Percentiles rank a stretch among this genome's conserved stretches.
Conservation (phyloP, 2,329 filamentous ascomycete genomes). For the Sordariomycetes sp. region DNA sequence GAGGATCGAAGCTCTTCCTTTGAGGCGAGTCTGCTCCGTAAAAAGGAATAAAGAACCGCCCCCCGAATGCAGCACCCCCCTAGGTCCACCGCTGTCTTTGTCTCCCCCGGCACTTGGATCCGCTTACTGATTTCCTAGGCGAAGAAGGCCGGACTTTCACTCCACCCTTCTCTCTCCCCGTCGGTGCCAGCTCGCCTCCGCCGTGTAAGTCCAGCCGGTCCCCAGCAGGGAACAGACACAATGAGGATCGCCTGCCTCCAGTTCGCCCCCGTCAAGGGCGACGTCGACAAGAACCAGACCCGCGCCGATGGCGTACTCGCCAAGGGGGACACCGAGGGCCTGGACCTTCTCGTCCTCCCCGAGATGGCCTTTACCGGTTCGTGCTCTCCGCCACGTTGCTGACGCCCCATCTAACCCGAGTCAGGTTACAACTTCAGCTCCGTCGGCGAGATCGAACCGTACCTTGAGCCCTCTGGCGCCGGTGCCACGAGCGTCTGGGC, state of each 20-base stretch:
- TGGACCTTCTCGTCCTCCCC: conserved; percentile 57
- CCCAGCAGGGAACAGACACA: not conserved
- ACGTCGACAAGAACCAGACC: conserved; percentile 58
- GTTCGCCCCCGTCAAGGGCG: conserved; percentile 60
- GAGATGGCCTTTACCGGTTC: conserved; percentile 48
- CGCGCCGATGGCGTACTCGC: conserved; percentile 53
- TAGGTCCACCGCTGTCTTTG: no score
- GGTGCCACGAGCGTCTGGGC: conserved; percentile 59
- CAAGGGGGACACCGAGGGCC: conserved; percentile 25
- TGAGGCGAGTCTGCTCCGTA: no score
- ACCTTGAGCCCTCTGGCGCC: conserved; percentile 48
- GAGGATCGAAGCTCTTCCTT: no score
- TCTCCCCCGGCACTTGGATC: no score
- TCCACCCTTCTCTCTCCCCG: no score
- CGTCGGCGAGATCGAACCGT: conserved; percentile 49
- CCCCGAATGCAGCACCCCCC: no score
- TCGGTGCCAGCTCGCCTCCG: no score
- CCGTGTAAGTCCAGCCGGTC: no score
- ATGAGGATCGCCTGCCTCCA: conserved; percentile 64
- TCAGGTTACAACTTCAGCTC: conserved; percentile 60
- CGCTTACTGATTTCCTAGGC: no score
- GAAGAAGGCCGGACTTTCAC: no score
- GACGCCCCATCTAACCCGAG: not conserved
- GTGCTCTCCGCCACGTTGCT: not conserved
- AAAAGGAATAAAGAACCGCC: no score